phyloP scores from a whole-genome alignment of 2,329 filamentous ascomycete genomes.

The Botrytis medusae region DNA sequence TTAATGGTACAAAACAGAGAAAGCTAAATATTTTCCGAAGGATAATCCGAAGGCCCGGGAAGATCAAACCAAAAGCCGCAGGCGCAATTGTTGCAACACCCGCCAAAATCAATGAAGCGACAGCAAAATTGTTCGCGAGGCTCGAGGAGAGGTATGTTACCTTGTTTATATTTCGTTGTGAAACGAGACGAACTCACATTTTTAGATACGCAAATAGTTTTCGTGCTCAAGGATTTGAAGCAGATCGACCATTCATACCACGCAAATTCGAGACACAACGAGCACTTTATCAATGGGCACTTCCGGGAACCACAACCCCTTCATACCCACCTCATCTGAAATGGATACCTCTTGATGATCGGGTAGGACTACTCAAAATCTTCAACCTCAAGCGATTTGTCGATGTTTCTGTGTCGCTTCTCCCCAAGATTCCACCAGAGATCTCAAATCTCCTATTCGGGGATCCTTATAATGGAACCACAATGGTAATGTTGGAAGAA shows the following conservation, averaged over 20 bases:
- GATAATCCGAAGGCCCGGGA: slow-evolving; percentile 12
- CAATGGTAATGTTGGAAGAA: slow-evolving; percentile 21
- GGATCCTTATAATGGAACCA: slow-evolving; percentile 20
- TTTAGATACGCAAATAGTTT: slow-evolving; percentile 10
- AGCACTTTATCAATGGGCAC: slow-evolving; percentile 21
- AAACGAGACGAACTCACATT: not conserved
- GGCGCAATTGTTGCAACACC: not conserved
- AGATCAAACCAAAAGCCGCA: not conserved
- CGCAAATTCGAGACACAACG: slow-evolving; percentile 19
- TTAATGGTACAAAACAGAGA: not conserved
- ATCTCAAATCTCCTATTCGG: slow-evolving; percentile 22
- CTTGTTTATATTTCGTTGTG: not conserved
- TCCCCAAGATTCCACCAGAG: slow-evolving; percentile 30
- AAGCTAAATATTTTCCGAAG: slow-evolving; percentile 16
- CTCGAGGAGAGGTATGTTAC: slow-evolving; percentile 8
- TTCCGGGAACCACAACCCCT: slow-evolving; percentile 14
- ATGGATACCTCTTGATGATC: slow-evolving; percentile 33
- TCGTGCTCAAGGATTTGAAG: slow-evolving; percentile 7
- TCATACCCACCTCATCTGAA: slow-evolving; percentile 38
- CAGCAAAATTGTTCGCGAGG: slow-evolving; percentile 1
- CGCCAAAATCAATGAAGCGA: slow-evolving; percentile 17
- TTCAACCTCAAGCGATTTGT: slow-evolving; percentile 36
- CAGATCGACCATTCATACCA: slow-evolving; percentile 1
- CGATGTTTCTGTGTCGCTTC: slow-evolving; percentile 30
- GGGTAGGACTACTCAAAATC: slow-evolving; percentile 31